These are phyloP conservation scores for Rhododendron mucronatum DNA, from an alignment of 148 eudicot species.

Conservation along the genomic window DNA sequence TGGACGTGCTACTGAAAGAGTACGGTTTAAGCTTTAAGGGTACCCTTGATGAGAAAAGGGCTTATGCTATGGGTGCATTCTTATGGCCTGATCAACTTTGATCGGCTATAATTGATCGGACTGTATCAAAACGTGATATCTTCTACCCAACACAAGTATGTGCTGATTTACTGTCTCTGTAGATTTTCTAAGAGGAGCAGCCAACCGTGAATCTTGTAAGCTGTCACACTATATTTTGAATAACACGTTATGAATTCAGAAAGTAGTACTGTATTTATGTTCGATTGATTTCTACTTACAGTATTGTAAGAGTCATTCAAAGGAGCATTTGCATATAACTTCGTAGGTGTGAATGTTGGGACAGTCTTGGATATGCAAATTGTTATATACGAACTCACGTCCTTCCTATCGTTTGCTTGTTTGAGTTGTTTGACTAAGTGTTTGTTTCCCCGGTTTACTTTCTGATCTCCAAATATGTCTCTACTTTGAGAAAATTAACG, in stretches of 20 bases:
- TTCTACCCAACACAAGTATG: background rate
- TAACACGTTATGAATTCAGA: background rate
- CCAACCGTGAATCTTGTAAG: background rate
- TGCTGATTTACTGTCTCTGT: background rate
- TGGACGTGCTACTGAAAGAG: slow-evolving; percentile 17
- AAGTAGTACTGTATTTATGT: background rate
- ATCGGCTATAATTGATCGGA: background rate
- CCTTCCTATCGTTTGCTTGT: background rate
- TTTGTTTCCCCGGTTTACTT: background rate
- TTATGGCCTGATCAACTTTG: slow-evolving; percentile 27
- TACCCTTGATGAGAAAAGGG: slow-evolving; percentile 22
- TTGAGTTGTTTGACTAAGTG: background rate
- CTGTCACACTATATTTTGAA: background rate
- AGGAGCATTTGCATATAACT: background rate
- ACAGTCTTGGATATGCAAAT: too few species aligned
- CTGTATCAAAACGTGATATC: background rate
- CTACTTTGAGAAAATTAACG: background rate
- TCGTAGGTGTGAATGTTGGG: background rate
- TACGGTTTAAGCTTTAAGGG: slow-evolving; percentile 13
- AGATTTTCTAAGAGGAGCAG: background rate
- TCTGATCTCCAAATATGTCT: background rate
- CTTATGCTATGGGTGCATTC: slow-evolving; percentile 25
- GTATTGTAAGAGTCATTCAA: background rate
- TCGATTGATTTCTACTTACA: background rate
- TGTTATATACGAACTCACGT: background rate